Evolutionary conservation across 176 grass and related monocot genomes (phyloP).

Genomic region (Pharus latifolius): DNA sequence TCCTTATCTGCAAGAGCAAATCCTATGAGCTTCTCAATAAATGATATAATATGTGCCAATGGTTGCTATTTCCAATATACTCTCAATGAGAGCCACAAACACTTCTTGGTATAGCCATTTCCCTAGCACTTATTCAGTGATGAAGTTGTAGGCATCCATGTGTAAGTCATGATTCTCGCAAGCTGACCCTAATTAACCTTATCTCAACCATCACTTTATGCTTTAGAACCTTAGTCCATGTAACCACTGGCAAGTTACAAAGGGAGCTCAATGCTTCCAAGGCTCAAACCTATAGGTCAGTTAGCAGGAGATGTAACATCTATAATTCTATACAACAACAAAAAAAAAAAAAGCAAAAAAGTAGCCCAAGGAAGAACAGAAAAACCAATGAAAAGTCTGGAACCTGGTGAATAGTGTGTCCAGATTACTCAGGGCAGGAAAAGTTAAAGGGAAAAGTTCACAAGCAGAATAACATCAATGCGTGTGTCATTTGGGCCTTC

Average conservation of each 20-base stretch:
- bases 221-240: constrained; percentile 20
- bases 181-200: constrained; percentile 27
- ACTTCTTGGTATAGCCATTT: neutral
- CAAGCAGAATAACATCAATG: neutral
- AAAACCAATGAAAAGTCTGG: neutral
- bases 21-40: neutral
- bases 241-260: constrained; percentile 21
- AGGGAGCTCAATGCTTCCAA: neutral
- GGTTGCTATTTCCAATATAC: neutral
- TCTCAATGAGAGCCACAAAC: neutral
- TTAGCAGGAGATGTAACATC: neutral
- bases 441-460: neutral
- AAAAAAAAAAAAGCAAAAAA: constrained; percentile 19
- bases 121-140: neutral
- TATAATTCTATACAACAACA: no score
- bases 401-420: neutral
- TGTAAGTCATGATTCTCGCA: constrained; percentile 14
- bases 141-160: constrained; percentile 30
- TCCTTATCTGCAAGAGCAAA: neutral
- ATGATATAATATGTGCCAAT: constrained; percentile 1
- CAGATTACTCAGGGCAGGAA: neutral
- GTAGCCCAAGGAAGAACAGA: neutral
- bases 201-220: constrained; percentile 23
- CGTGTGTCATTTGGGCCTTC: neutral
- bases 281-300: constrained; percentile 12